These are phyloP conservation scores for Tetracentron sinense DNA, from an alignment of 164 flowering plant genomes.

Conservation along the genomic window DNA sequence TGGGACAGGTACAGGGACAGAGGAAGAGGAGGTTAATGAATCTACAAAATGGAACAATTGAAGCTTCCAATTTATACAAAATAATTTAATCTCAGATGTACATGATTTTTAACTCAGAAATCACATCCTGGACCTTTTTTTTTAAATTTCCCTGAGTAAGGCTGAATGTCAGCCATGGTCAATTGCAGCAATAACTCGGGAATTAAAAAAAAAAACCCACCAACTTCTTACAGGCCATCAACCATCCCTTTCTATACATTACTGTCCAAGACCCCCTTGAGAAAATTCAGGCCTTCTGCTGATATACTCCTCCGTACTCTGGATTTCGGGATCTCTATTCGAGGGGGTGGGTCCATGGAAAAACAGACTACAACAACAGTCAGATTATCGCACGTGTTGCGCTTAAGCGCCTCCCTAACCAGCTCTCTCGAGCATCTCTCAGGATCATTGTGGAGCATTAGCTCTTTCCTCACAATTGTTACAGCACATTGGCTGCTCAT, in stretches of 20 bases:
- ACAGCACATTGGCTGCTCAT: slow-evolving; percentile 97
- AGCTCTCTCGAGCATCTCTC: slow-evolving; percentile 78
- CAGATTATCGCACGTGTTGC: slow-evolving; percentile 76
- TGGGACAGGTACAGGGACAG: too few relatives aligned
- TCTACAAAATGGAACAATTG: neutral
- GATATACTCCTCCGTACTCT: slow-evolving; percentile 75
- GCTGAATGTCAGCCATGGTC: slow-evolving; percentile 8
- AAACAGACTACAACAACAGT: slow-evolving; percentile 86
- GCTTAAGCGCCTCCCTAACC: slow-evolving; percentile 83
- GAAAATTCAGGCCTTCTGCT: slow-evolving; percentile 70
- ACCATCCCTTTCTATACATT: slow-evolving; percentile 16
- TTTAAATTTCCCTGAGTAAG: neutral
- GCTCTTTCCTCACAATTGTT: slow-evolving; percentile 70
- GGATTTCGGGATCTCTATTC: slow-evolving; percentile 55
- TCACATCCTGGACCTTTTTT: neutral
- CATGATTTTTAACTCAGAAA: neutral
- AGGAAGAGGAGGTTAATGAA: too few relatives aligned
- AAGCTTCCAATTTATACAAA: neutral
- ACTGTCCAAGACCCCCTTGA: slow-evolving; percentile 67
- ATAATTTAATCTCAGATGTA: neutral
- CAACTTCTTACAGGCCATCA: slow-evolving; percentile 10
- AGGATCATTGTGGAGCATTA: slow-evolving; percentile 90
- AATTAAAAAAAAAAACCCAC: slow-evolving; percentile 1
- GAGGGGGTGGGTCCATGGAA: slow-evolving; percentile 80
- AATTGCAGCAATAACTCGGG: neutral